Evolutionary conservation across 2,329 filamentous ascomycete genomes (phyloP), one percentile per base, ranked within the genome.

Genomic region (Ramichloridium luteum): DNA sequence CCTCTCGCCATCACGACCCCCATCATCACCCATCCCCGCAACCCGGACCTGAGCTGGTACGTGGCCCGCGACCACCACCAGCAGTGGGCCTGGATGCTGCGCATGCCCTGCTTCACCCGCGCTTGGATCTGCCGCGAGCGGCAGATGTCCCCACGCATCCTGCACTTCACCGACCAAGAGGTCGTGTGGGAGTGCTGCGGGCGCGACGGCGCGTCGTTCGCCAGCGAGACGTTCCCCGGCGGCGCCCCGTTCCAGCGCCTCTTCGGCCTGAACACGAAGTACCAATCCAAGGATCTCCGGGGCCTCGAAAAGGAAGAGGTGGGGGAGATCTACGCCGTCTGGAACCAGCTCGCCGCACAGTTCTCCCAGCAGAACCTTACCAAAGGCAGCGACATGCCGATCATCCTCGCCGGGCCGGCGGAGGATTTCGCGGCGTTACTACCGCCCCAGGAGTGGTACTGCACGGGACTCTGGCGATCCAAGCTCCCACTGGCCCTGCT

Each of bases 181-280:
- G 25, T 31, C 9, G 18, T 31, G 13, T 31, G 29, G 29, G 29
- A 31, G 16, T 31, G 29, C 6, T 31, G 29, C 17, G 29, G 29
- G n/a, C n/a, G n/a, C n/a, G n/a, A 27, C 9, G 25, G 25, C 3
- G 10, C 23, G 14, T 15, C 15, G 3, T 33, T 33, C 14, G 31
- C 31, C 3, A 27, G 31, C 25, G 31, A 33, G 16, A 28, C 25
- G 14, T 27, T 33, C 9, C 23, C 31, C n/a, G 25, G 25, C 16
- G 31, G 31, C 2, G 31, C 31, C 5, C 25, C 31, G 1, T 33
- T 33, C 12, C 17, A 15, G 3, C 13, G 25, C 11, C 18, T 17
- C 3, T 33, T 27, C 16, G 15, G 15, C n/a, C 12, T 12, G 6
- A 20, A 33, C 8, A 27, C 18, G 6, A 33, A 33, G 22, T 33